These are phyloP conservation scores for Prunus armeniaca DNA, from an alignment of 306 rosid species.

Conservation along the genomic window DNA sequence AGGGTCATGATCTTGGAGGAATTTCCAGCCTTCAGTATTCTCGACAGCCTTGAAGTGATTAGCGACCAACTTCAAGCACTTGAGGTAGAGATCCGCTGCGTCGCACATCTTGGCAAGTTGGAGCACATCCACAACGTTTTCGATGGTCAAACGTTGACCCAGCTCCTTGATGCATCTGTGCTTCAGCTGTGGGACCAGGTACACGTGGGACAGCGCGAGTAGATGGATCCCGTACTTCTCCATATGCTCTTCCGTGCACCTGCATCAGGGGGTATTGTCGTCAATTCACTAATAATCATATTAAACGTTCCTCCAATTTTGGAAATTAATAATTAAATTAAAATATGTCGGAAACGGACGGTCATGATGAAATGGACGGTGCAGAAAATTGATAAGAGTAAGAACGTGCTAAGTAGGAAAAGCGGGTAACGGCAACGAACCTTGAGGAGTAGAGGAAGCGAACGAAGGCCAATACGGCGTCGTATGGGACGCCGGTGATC, in stretches of 20 bases:
- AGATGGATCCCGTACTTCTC: conserved; percentile 78
- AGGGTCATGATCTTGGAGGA: conserved; percentile 71
- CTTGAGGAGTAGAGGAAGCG: conserved; percentile 68
- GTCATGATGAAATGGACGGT: not conserved
- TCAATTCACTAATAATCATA: conserved; percentile 23
- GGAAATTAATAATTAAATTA: not conserved
- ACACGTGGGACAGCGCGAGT: conserved; percentile 80
- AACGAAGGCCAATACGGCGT: conserved; percentile 66
- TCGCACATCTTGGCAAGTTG: conserved; percentile 89
- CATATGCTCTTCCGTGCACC: conserved; percentile 63
- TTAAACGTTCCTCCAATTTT: not conserved
- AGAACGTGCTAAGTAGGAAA: not conserved
- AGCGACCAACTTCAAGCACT: conserved; percentile 63
- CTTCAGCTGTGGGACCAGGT: conserved; percentile 76
- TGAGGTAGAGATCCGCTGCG: conserved; percentile 83
- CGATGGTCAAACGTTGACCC: conserved; percentile 49
- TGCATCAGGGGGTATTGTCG: conserved; percentile 30
- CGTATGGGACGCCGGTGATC: conserved; percentile 79
- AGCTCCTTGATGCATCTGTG: conserved; percentile 59
- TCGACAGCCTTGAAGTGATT: conserved; percentile 67
- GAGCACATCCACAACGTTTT: conserved; percentile 79
- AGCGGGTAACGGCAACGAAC: conserved; percentile 27
- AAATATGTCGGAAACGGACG: not conserved
- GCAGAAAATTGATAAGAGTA: not conserved
- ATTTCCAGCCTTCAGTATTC: conserved; percentile 81